Evolutionary conservation across 768 basidiomycete species (phyloP), one percentile per base, ranked within the genome.

Genomic region (Pisolithus marmoratus): DNA sequence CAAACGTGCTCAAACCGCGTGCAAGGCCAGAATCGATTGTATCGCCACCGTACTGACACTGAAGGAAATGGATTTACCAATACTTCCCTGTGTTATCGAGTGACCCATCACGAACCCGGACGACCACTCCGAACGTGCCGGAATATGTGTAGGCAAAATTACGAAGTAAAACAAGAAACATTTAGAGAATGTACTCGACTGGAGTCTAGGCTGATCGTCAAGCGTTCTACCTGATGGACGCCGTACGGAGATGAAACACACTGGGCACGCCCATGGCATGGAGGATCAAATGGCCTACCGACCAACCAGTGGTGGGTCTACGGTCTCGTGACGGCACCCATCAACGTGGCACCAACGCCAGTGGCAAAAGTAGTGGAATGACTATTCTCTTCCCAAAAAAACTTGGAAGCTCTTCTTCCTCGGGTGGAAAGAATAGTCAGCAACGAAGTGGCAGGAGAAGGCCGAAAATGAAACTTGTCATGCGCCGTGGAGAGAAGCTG

Each of bases 241-340:
- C 22, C 31, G 20, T 47, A 36, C 46, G 46, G 46, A 47, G 46
- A 47, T 47, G 26, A 47, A 36, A 36, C 12, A 22, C 11, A 34
- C 12, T 11, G 34, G 31, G 3, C 46, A 36, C 43, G 26, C 29
- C 17, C 45, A 29, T 19, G 22, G 12, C 46, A n/a, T 47, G 46
- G 46, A 47, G 46, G 31, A 47, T 36, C 29, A 31, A 36, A 36
- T 23, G 31, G 46, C 23, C 31, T 34, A 22, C 14, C 49, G 37
- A 44, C 48, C 47, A 53, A 53, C 42, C 26, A 37, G 50, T 43
- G 34, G 50, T 43, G 34, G n/a, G 38, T 49, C 41, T 46, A 47
- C 50, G 52, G 47, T 29, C 55, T 49, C 52, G 48, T 58, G 54
- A 63, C 54, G 58, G 55, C 62, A 60, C n/a, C 34, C 17, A 26